Evolutionary conservation across 768 basidiomycete species (phyloP).

Genomic region (Rhizopogon vesiculosus): DNA sequence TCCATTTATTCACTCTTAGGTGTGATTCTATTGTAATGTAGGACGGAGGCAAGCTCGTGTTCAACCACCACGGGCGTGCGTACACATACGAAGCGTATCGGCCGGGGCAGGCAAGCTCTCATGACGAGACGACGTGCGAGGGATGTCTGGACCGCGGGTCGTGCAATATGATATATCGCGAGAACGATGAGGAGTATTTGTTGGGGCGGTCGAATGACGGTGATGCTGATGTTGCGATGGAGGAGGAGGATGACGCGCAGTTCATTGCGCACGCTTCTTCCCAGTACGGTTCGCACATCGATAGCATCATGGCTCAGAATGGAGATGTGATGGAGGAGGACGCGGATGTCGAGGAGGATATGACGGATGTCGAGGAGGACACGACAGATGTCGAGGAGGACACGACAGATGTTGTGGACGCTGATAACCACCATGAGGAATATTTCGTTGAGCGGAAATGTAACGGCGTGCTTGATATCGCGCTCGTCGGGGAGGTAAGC

Average conservation of each 20-base stretch:
- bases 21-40: background rate
- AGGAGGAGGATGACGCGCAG: conserved; percentile 15
- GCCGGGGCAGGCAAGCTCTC: conserved; percentile 33
- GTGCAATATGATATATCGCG: conserved; percentile 22
- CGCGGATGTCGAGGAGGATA: no score
- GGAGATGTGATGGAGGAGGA: conserved; percentile 4
- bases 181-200: background rate
- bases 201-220: background rate
- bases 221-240: background rate
- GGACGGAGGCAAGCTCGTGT: background rate
- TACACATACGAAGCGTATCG: conserved; percentile 40
- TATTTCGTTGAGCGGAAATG: conserved; percentile 33
- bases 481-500: conserved; percentile 56
- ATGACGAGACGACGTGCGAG: conserved; percentile 36
- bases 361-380: no score
- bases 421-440: conserved; percentile 18
- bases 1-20: no score
- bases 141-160: conserved; percentile 24
- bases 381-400: conserved; percentile 20
- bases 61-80: conserved; percentile 7
- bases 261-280: conserved; percentile 11
- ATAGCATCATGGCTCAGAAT: background rate
- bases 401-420: conserved; percentile 17
- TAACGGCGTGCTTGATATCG: conserved; percentile 53
- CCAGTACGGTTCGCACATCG: background rate